A percentile compares a stretch with the other conserved stretches of the same genome.
Evolutionary conservation across 2,329 filamentous ascomycete genomes (phyloP).

Genomic region (Alternaria alternata): DNA sequence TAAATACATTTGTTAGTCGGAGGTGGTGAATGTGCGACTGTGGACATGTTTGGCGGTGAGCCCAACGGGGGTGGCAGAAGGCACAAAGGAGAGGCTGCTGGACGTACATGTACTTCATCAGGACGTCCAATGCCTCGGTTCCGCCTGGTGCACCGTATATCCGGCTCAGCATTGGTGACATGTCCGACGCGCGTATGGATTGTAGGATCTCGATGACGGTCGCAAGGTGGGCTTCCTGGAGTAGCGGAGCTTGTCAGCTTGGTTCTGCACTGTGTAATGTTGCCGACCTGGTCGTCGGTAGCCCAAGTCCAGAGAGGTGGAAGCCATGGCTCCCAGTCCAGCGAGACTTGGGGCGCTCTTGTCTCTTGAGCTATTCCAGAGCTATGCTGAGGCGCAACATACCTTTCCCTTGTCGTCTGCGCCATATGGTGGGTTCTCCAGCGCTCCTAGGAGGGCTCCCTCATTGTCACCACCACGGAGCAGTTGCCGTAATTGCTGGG

Average conservation of each 20-base stretch:
- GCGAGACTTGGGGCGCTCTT: neutral
- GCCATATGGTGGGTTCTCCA: constrained; percentile 83
- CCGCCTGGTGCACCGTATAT: constrained; percentile 83
- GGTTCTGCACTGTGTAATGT: constrained; percentile 28
- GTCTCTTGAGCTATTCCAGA: constrained; percentile 14
- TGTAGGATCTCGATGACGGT: constrained; percentile 93
- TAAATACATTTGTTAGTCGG: constrained; percentile 24
- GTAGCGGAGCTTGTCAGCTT: constrained; percentile 39
- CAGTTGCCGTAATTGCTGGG: constrained; percentile 85
- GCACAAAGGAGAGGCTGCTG: neutral
- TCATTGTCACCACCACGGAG: constrained; percentile 86
- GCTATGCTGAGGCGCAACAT: constrained; percentile 29
- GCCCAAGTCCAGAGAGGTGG: constrained; percentile 33
- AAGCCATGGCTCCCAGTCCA: constrained; percentile 20
- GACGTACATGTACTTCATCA: constrained; percentile 96
- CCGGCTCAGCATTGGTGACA: constrained; percentile 84
- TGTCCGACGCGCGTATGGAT: constrained; percentile 94
- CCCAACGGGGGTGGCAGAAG: neutral
- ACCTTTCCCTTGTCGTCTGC: constrained; percentile 63
- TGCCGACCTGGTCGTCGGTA: constrained; percentile 33
- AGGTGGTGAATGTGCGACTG: neutral
- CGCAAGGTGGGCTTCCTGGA: constrained; percentile 82
- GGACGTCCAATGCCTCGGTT: constrained; percentile 83
- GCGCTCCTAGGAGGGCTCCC: constrained; percentile 81
- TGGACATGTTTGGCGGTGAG: neutral